Conservation (phyloP, 2,329 filamentous ascomycete species). For the Aspergillus sp. region DNA sequence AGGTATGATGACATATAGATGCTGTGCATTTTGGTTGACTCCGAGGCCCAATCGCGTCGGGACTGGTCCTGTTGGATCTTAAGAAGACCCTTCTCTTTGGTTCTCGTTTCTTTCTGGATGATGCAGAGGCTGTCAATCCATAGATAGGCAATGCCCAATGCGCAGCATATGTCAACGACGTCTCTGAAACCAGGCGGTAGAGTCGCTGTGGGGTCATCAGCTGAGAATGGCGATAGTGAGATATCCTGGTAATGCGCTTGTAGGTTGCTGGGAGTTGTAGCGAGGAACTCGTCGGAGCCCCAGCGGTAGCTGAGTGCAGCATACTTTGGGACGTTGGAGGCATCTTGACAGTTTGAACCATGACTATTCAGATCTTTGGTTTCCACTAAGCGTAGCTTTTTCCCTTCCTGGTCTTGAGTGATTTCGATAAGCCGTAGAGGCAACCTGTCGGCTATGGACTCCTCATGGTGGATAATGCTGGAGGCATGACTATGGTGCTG, state of each 20-base stretch:
- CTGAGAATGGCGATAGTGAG: background rate
- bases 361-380: background rate
- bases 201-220: background rate
- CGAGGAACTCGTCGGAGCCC: background rate
- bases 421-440: background rate
- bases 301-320: constrained; percentile 1
- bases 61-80: background rate
- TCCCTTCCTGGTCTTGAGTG: background rate
- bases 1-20: background rate
- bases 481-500: background rate
- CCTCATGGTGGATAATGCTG: background rate
- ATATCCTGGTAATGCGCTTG: background rate
- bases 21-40: background rate
- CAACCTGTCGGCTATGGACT: background rate
- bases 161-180: background rate
- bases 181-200: background rate
- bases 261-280: background rate
- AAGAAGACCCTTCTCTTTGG: background rate
- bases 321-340: background rate
- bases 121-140: constrained; percentile 1
- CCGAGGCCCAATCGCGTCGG: background rate
- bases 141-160: background rate
- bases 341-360: background rate
- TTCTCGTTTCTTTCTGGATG: background rate
- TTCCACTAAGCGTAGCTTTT: background rate